Conservation (phyloP, 2,329 filamentous ascomycete species). For the Arachnopeziza araneosa region DNA sequence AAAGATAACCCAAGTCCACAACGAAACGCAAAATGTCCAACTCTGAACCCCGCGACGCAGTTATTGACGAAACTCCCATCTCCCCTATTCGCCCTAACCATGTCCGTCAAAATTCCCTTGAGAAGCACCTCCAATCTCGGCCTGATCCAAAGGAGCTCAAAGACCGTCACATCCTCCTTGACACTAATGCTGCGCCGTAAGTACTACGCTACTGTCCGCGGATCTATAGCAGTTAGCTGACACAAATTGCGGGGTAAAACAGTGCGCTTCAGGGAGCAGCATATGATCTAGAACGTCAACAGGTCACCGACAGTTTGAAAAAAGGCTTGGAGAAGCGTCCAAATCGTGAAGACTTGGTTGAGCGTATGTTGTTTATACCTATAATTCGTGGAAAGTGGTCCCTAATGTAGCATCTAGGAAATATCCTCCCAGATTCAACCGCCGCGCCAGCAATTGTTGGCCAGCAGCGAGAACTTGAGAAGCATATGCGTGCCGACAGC, state of each 20-base stretch:
- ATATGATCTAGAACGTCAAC: slow-evolving; percentile 59
- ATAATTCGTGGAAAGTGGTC: not conserved
- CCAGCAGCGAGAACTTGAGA: slow-evolving; percentile 78
- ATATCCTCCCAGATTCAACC: slow-evolving; percentile 76
- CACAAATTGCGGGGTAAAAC: slow-evolving; percentile 19
- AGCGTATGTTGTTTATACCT: slow-evolving; percentile 52
- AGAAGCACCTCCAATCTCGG: slow-evolving; percentile 66
- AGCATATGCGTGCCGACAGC: slow-evolving; percentile 79
- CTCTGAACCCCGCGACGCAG: too few species aligned
- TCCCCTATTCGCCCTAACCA: slow-evolving; percentile 43
- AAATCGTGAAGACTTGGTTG: slow-evolving; percentile 69
- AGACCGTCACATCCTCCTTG: slow-evolving; percentile 61
- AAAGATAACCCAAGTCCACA: too few species aligned
- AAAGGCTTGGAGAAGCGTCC: slow-evolving; percentile 58
- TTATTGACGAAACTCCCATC: slow-evolving; percentile 32
- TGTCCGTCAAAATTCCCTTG: slow-evolving; percentile 61
- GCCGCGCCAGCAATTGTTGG: slow-evolving; percentile 76
- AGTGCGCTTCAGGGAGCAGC: slow-evolving; percentile 57
- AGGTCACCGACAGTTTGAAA: slow-evolving; percentile 56
- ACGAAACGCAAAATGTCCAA: too few species aligned
- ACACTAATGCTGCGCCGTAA: slow-evolving; percentile 62
- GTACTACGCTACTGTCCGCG: slow-evolving; percentile 20
- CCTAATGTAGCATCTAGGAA: slow-evolving; percentile 47
- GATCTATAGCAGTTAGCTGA: not conserved
- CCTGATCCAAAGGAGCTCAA: slow-evolving; percentile 61